These are phyloP conservation scores for Thalia dealbata DNA, from an alignment of 176 grass and related monocot genomes.

Conservation along the genomic window DNA sequence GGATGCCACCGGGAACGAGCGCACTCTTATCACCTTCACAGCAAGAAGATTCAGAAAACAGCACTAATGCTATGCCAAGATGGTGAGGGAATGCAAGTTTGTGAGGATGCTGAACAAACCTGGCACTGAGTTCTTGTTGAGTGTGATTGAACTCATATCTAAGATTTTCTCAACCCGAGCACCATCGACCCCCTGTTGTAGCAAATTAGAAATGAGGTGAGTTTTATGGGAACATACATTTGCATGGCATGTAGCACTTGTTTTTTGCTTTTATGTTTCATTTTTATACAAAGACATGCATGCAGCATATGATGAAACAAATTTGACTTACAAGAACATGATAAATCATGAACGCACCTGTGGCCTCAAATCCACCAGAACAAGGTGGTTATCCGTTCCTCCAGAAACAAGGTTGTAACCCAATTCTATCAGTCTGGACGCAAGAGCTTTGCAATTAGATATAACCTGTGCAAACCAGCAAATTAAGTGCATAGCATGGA, in stretches of 20 bases:
- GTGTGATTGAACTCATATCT: slow-evolving; percentile 10
- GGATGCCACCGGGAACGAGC: slow-evolving; percentile 2
- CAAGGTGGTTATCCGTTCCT: slow-evolving; percentile 17
- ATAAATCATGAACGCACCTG: neutral
- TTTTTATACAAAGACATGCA: too few species aligned
- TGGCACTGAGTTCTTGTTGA: slow-evolving; percentile 9
- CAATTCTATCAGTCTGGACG: slow-evolving; percentile 5
- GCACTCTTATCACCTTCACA: slow-evolving; percentile 19
- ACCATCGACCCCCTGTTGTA: neutral
- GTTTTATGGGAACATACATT: neutral
- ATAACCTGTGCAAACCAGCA: slow-evolving; percentile 7
- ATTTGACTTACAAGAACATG: neutral
- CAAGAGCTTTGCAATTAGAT: slow-evolving; percentile 18
- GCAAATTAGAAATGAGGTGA: neutral
- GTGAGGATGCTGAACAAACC: neutral
- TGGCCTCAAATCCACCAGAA: slow-evolving; percentile 15
- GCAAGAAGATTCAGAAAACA: neutral
- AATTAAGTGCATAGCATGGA: neutral
- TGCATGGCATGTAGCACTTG: too few species aligned
- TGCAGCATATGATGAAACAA: neutral
- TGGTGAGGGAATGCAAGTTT: neutral
- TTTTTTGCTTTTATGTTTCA: too few species aligned
- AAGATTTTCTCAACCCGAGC: slow-evolving; percentile 4
- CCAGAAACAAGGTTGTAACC: slow-evolving; percentile 17
- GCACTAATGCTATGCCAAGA: too few species aligned